Conservation (phyloP, 768 basidiomycete genomes). For the Leccinum arenicola region DNA sequence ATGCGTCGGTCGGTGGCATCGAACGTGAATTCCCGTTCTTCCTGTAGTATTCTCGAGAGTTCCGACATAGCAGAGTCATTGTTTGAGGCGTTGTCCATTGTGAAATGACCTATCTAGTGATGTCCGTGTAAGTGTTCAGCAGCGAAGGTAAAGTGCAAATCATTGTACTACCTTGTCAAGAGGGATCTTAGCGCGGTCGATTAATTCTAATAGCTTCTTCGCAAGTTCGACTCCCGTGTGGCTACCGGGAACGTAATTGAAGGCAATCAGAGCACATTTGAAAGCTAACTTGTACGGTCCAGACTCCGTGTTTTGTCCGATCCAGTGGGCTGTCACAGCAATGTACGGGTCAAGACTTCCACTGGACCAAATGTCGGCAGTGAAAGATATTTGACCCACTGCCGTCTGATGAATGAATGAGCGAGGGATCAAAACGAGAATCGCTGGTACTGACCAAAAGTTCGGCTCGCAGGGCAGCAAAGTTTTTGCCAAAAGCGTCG, state of each 20-base stretch:
- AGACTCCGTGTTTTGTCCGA: neutral
- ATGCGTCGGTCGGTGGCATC: neutral
- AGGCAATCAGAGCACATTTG: conserved; percentile 13
- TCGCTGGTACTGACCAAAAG: neutral
- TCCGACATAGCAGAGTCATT: conserved; percentile 11
- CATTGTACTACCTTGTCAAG: neutral
- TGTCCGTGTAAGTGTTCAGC: neutral
- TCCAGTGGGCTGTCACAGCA: neutral
- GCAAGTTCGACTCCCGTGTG: conserved; percentile 12
- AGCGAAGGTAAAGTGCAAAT: conserved; percentile 6
- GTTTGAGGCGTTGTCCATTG: neutral
- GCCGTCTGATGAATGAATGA: neutral
- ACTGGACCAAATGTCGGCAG: neutral
- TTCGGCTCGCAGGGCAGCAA: neutral
- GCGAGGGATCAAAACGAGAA: neutral
- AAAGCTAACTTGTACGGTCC: neutral
- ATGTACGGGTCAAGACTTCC: neutral
- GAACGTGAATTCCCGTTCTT: neutral
- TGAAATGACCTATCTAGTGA: conserved; percentile 6
- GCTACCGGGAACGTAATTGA: conserved; percentile 10
- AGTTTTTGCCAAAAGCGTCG: neutral
- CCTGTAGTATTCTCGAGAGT: neutral
- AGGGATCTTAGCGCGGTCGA: conserved; percentile 5
- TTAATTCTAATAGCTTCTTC: neutral
- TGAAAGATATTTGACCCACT: neutral